Evolutionary conservation across 2,329 filamentous ascomycete species (phyloP).

Genomic region (Ceratocystis diversiconidia): DNA sequence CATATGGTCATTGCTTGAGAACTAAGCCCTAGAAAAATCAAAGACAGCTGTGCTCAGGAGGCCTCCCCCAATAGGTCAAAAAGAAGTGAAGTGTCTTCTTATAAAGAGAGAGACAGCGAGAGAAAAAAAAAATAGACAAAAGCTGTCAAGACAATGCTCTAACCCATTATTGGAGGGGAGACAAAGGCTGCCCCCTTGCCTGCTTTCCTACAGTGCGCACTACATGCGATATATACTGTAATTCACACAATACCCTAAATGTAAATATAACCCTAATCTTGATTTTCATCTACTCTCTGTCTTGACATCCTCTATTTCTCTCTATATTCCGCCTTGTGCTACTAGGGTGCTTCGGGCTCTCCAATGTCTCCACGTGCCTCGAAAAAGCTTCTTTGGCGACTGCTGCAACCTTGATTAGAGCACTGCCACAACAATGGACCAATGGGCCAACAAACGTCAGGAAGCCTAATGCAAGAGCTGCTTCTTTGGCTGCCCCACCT

Average conservation of each 20-base stretch:
- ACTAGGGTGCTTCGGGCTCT: not conserved
- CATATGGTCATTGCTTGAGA: no score
- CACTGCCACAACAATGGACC: not conserved
- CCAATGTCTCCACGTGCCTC: not conserved
- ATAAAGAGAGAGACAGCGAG: not conserved
- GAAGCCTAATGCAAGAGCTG: not conserved
- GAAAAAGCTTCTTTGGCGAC: not conserved
- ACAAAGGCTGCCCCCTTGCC: not conserved
- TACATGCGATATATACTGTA: not conserved
- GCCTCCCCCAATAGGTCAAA: not conserved
- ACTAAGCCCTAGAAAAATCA: not conserved
- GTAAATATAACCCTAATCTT: not conserved
- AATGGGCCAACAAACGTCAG: not conserved
- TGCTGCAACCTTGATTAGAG: not conserved
- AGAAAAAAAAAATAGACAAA: not conserved
- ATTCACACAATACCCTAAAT: not conserved
- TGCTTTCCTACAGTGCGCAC: not conserved
- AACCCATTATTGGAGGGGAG: not conserved
- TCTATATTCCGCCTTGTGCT: not conserved
- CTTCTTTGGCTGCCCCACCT: not conserved
- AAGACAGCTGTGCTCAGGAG: not conserved
- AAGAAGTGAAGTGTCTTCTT: not conserved
- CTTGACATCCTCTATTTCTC: no score
- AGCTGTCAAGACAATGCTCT: not conserved
- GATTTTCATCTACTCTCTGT: not conserved